Evolutionary conservation across 306 rosid species (phyloP), one percentile per base, ranked within the genome.

Genomic region (Malus orientalis): DNA sequence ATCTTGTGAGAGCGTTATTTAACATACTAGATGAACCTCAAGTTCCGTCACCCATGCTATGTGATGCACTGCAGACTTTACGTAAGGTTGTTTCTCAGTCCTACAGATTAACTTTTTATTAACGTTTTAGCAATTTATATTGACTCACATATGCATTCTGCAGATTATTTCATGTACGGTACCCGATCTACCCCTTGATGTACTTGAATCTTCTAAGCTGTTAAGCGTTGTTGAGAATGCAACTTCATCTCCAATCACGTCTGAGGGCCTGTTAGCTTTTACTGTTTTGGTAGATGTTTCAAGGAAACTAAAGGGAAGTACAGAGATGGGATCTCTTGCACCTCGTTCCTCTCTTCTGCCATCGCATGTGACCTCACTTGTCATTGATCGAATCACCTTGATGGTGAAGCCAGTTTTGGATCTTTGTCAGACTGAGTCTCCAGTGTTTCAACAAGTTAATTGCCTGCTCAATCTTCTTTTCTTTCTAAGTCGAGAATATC

Each of bases 321-420:
- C 58, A 29, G 81, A 73, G 70, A 27, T 22, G 51, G 89, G 65
- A 33, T 74, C 80, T 62, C 69, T 49, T 71, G 38, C 74, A 49
- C 66, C 57, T 27, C 29, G 71, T 70, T 82, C 68, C 63, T 82
- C 82, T 74, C 76, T 72, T 78, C 25, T 83, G 70, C 82, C 87
- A 30, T 86, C 84, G 3, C 77, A 10, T 73, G 80, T 81, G 72
- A 73, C 86, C 76, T 70, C 79, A 8, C 80, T 86, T 54, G 86
- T 89, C 69, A 75, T 83, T 62, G 85, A 86, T 79, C 85, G 69
- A 67, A 91, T 87, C 69, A 82, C 77, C 57, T 78, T 81, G 66
- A 49, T 80, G 29, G 76, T 78, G 55, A 82, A 62, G 79, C 73
- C 55, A 80, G 59, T 80, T 58, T 71, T 77, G 29, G 80, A 74